Percentiles rank a stretch among this genome's conserved stretches.
Conservation (phyloP, 2,329 filamentous ascomycete species). For the Tolypocladium endophyticum region DNA sequence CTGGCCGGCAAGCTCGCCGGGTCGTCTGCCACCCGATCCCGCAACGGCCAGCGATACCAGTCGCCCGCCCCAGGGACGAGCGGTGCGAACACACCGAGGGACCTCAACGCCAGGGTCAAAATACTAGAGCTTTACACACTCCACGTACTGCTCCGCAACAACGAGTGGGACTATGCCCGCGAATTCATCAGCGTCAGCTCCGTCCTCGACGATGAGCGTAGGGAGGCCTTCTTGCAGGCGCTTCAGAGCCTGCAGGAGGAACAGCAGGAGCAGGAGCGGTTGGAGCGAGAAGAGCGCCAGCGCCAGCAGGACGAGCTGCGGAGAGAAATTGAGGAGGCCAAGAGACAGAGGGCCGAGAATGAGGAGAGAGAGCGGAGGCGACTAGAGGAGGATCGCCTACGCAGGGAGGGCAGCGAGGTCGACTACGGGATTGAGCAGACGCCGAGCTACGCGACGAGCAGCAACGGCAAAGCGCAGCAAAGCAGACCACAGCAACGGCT, state of each 20-base stretch:
- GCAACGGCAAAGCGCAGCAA: slow-evolving; percentile 22
- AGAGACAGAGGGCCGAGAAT: slow-evolving; percentile 45
- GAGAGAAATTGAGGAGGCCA: slow-evolving; percentile 46
- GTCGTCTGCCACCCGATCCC: slow-evolving; percentile 23
- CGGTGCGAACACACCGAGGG: slow-evolving; percentile 72
- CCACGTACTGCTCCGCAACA: slow-evolving; percentile 85
- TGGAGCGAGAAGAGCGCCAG: slow-evolving; percentile 47
- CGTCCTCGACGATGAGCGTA: slow-evolving; percentile 82
- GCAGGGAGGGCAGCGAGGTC: slow-evolving; percentile 45
- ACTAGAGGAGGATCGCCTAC: slow-evolving; percentile 41
- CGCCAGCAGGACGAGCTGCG: slow-evolving; percentile 46
- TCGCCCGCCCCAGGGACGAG: slow-evolving; percentile 39
- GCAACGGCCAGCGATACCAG: slow-evolving; percentile 25
- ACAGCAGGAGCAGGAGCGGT: slow-evolving; percentile 59
- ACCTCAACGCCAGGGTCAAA: slow-evolving; percentile 76
- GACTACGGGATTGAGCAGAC: slow-evolving; percentile 60
- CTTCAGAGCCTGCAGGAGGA: slow-evolving; percentile 78
- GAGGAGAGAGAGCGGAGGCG: slow-evolving; percentile 43
- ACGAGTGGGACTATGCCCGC: slow-evolving; percentile 90
- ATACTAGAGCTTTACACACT: slow-evolving; percentile 92
- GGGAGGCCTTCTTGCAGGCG: slow-evolving; percentile 80
- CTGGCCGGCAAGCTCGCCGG: slow-evolving; percentile 53
- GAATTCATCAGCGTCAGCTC: slow-evolving; percentile 84
- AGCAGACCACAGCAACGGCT: slow-evolving; percentile 15
- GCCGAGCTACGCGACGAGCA: slow-evolving; percentile 19